These are phyloP conservation scores for Arachis hypogaea DNA, from an alignment of 306 rosid species.

Conservation along the genomic window DNA sequence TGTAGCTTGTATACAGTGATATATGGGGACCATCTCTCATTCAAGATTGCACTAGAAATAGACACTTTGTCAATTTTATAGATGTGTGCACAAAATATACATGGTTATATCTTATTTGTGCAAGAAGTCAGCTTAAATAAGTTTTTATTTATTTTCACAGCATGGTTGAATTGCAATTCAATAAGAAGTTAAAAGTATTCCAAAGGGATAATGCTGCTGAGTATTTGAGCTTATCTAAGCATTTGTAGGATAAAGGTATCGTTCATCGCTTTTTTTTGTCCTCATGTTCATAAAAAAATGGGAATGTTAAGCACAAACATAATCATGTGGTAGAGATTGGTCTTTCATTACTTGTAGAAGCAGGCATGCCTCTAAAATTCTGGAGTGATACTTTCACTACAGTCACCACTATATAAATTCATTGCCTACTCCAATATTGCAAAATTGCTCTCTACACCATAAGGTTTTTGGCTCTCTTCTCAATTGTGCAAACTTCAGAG, in stretches of 20 bases:
- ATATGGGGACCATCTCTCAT: background rate
- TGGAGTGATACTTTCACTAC: background rate
- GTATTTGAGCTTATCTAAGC: no score
- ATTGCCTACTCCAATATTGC: background rate
- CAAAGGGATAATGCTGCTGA: background rate
- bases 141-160: no score
- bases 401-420: background rate
- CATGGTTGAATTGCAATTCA: background rate
- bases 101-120: background rate
- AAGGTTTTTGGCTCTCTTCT: no score
- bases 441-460: no score
- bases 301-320: background rate
- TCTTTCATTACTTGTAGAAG: background rate
- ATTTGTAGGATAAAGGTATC: background rate
- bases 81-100: background rate
- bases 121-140: no score
- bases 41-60: background rate
- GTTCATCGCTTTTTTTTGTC: background rate
- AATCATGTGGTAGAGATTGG: background rate
- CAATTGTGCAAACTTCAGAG: no score
- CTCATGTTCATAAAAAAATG: background rate
- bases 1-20: background rate
- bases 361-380: background rate
- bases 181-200: no score
- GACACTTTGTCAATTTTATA: background rate